phyloP scores from a whole-genome alignment of 2,329 filamentous ascomycete species.

The Aspergillus pseudoglaucus region DNA sequence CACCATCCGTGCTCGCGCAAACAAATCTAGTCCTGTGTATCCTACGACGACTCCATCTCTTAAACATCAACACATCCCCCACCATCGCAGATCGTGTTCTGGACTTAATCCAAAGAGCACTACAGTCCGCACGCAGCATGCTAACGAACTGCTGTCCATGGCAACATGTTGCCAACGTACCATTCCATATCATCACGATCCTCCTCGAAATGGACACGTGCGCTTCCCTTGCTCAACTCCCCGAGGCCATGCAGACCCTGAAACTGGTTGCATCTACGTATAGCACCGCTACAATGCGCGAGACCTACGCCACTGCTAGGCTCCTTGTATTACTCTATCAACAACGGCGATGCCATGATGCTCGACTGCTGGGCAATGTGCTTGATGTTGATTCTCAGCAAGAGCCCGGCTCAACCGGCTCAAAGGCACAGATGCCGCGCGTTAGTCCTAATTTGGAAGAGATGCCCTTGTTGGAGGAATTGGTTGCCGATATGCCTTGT shows the following conservation, averaged over 20 bases:
- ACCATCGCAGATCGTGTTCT: constrained; percentile 39
- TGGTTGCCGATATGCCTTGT: neutral
- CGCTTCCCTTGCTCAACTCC: constrained; percentile 42
- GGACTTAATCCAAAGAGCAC: constrained; percentile 35
- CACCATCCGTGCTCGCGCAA: constrained; percentile 45
- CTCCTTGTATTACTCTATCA: constrained; percentile 49
- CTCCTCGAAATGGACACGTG: constrained; percentile 49
- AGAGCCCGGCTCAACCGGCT: neutral
- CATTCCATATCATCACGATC: constrained; percentile 52
- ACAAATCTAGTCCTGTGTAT: constrained; percentile 51
- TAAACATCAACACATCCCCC: constrained; percentile 38
- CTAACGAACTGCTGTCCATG: constrained; percentile 42
- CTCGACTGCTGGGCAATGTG: constrained; percentile 18
- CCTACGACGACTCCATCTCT: constrained; percentile 45
- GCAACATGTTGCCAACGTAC: constrained; percentile 55
- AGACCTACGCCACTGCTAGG: constrained; percentile 48
- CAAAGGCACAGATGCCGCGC: no score
- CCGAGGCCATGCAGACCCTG: constrained; percentile 45
- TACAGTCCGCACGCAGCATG: constrained; percentile 42
- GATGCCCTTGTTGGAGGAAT: neutral
- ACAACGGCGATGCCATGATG: constrained; percentile 36
- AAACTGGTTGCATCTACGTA: constrained; percentile 37
- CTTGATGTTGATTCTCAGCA: constrained; percentile 1
- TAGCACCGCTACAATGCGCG: constrained; percentile 42
- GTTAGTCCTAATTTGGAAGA: neutral